Evolutionary conservation across 371 early-diverging fungal genomes (phyloP), one percentile per base, ranked within the genome.

Genomic region (Apophysomyces elegans): DNA sequence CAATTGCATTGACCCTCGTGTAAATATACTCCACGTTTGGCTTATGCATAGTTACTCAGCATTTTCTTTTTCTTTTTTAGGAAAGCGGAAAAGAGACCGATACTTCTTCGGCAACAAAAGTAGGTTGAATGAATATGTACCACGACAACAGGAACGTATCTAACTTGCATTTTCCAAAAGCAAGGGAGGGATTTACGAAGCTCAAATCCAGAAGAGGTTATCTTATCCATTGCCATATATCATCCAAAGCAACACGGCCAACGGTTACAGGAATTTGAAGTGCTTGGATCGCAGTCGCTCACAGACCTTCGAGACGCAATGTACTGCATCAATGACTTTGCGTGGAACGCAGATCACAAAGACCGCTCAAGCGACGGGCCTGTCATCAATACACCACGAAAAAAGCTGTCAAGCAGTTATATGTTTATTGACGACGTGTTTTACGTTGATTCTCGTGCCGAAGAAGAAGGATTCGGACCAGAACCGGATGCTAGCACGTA

Each of bases 401-500:
- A 68, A 37, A 80, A 79, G 50, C 16, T 63, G 32, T 67, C 74
- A 6, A 68, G 70, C 0, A 72, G 76, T 37, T 75, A 75, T 57
- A 73, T 87, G 35, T 82, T 78, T 46, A 74, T 85, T 54, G 82
- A 83, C 43, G 69, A 80, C 54, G 64, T 67, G 5, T 81, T 84
- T 62, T 85, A 84, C 61, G 65, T 73, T 2, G 87, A 87, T 65
- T 64, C 62, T 1, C 65, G 85, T 38, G 62, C 70, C n/a, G 65
- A 70, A 11, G 59, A 59, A 26, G 58, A 61, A 1, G 64, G 62
- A 37, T 6, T 59, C 3, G 62, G 59, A 18, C 14, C 59, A 16
- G 73, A 69, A n/a, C 56, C 58, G 3, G 79, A 80, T 61, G 76
- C 77, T 58, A 73, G 75, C 64, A 58, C 69, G 71, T 71, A 63